Percentiles rank a stretch among this genome's conserved stretches.
Conservation (phyloP, 2,329 filamentous ascomycete genomes). For the Cadophora gregata region DNA sequence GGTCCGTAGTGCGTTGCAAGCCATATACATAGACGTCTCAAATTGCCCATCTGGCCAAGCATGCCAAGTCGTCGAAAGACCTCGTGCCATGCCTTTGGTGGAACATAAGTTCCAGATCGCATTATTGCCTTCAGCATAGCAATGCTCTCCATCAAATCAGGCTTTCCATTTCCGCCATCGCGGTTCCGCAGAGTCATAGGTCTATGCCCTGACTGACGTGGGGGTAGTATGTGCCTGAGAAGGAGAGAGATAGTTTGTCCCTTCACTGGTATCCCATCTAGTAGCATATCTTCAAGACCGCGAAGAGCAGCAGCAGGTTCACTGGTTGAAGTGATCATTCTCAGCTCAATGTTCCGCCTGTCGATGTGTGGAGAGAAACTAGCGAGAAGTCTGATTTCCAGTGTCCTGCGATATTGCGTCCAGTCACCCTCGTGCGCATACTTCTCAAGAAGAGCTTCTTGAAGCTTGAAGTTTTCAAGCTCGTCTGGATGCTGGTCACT, state of each 20-base stretch:
- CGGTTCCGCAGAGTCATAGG: conserved; percentile 26
- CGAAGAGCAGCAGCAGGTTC: conserved; percentile 42
- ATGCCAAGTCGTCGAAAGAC: conserved; percentile 65
- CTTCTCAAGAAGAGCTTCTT: conserved; percentile 58
- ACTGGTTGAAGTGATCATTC: conserved; percentile 45
- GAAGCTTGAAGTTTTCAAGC: conserved; percentile 60
- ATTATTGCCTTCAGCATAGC: conserved; percentile 55
- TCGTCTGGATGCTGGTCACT: conserved; percentile 71
- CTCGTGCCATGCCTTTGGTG: conserved; percentile 58
- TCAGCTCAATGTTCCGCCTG: conserved; percentile 55
- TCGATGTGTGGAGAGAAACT: conserved; percentile 46
- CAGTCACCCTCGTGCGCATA: conserved; percentile 58
- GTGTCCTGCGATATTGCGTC: conserved; percentile 58
- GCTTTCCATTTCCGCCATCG: background rate
- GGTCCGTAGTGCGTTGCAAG: conserved; percentile 51
- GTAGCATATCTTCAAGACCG: conserved; percentile 55
- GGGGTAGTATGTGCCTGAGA: conserved; percentile 47
- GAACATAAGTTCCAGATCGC: conserved; percentile 50
- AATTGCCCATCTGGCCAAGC: conserved; percentile 55
- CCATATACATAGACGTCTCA: conserved; percentile 57
- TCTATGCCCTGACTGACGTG: conserved; percentile 42
- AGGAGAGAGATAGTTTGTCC: conserved; percentile 52
- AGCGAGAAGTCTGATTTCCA: conserved; percentile 57
- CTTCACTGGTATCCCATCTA: conserved; percentile 50
- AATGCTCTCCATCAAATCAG: conserved; percentile 48